Evolutionary conservation across 441 rosid genomes (phyloP).

Genomic region (Brassica balearica): DNA sequence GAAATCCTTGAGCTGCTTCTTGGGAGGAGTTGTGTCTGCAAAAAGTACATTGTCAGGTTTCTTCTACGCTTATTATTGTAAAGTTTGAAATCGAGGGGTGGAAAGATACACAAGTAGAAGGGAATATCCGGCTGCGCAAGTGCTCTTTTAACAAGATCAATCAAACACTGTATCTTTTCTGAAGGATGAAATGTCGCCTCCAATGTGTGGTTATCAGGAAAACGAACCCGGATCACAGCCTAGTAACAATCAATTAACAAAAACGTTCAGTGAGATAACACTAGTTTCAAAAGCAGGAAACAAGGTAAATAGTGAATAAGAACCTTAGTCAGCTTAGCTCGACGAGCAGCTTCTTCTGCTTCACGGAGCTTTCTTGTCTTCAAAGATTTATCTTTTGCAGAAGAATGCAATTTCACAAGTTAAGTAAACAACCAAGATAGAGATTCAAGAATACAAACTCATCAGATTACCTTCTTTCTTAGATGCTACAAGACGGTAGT

Average conservation of each 20-base stretch:
- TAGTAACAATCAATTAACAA: constrained; percentile 23
- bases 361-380: constrained; percentile 88
- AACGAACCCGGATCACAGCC: constrained; percentile 82
- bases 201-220: constrained; percentile 81
- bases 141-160: constrained; percentile 72
- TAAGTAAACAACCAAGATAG: not conserved
- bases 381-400: constrained; percentile 62
- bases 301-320: not conserved
- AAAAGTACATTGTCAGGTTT: constrained; percentile 25
- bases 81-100: constrained; percentile 1
- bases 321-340: constrained; percentile 81
- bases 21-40: constrained; percentile 91
- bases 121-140: constrained; percentile 69
- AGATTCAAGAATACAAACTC: not conserved
- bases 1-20: constrained; percentile 76
- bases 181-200: constrained; percentile 81
- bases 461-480: constrained; percentile 65
- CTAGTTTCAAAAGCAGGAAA: constrained; percentile 7
- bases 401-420: constrained; percentile 1
- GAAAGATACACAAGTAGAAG: constrained; percentile 74
- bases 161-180: constrained; percentile 74
- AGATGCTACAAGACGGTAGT: constrained; percentile 56
- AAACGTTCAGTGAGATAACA: not conserved
- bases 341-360: constrained; percentile 84
- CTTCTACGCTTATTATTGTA: no score